Conservation (phyloP, 345 rosid species). For the Euclidium syriacum region DNA sequence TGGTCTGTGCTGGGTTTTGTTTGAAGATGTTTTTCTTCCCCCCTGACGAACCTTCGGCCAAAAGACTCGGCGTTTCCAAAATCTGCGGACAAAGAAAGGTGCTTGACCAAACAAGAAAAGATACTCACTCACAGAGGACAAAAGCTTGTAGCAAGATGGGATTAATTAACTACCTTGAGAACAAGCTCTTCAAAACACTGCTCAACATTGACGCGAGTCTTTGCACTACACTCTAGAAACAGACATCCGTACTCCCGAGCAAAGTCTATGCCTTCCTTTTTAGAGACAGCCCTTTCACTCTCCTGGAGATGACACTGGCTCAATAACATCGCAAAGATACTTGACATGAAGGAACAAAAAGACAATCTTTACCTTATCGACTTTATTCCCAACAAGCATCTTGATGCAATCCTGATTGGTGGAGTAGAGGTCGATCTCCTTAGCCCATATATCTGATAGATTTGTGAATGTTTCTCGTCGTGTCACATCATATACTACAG, state of each 20-base stretch:
- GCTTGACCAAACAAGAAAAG: no score
- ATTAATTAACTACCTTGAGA: conserved; percentile 52
- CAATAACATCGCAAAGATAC: neutral
- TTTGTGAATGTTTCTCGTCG: conserved; percentile 90
- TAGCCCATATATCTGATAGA: conserved; percentile 90
- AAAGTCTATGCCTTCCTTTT: conserved; percentile 82
- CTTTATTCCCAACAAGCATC: conserved; percentile 98
- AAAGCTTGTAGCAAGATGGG: neutral
- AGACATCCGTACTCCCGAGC: conserved; percentile 91
- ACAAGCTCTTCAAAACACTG: conserved; percentile 98
- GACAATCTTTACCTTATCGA: conserved; percentile 62
- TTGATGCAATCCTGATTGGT: conserved; percentile 92
- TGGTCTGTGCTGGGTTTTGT: conserved; percentile 51
- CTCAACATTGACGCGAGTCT: conserved; percentile 82
- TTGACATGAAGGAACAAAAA: neutral
- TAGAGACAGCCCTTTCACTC: conserved; percentile 86
- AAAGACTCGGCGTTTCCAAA: conserved; percentile 80
- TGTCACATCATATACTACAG: conserved; percentile 82
- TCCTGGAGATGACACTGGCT: conserved; percentile 47
- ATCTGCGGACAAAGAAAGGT: conserved; percentile 40
- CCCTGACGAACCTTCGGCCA: conserved; percentile 69
- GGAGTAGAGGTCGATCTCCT: conserved; percentile 85
- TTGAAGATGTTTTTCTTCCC: conserved; percentile 81
- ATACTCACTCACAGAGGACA: neutral
- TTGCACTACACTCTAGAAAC: conserved; percentile 92